Percentiles rank a stretch among this genome's conserved stretches.
phyloP scores from a whole-genome alignment of 768 basidiomycete species.

The Termitomyces sp. region DNA sequence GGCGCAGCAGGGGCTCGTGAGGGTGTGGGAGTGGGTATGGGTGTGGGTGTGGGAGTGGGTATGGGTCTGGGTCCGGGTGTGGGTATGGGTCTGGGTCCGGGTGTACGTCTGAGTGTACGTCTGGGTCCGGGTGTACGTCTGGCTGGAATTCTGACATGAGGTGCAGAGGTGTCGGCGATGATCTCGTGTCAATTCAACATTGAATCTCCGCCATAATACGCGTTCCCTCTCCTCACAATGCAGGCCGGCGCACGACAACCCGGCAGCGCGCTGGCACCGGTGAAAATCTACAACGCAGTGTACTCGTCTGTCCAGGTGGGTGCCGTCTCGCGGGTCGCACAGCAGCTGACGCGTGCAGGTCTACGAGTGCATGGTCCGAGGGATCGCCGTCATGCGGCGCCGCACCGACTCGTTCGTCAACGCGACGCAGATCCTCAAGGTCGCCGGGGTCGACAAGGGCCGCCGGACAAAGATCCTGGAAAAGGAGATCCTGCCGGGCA shows the following conservation, averaged over 20 bases:
- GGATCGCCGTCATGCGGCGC: constrained; percentile 97
- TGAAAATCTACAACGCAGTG: constrained; percentile 91
- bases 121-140: no score
- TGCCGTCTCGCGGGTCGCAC: constrained; percentile 7
- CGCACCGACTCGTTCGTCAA: constrained; percentile 94
- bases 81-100: no score
- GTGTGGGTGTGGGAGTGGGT: no score
- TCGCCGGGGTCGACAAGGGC: constrained; percentile 97
- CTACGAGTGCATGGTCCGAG: constrained; percentile 97
- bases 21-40: no score
- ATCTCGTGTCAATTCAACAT: no score
- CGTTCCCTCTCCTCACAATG: constrained; percentile 38
- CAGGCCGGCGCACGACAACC: constrained; percentile 39
- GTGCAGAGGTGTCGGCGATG: no score
- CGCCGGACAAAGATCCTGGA: constrained; percentile 93
- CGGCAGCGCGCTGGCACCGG: constrained; percentile 44
- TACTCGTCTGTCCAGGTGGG: constrained; percentile 82
- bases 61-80: no score
- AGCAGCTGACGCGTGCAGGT: constrained; percentile 57
- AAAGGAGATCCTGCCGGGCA: constrained; percentile 93
- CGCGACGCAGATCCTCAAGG: constrained; percentile 98
- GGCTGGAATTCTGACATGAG: constrained; percentile 32
- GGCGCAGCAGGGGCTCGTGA: constrained; percentile 35
- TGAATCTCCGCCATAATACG: constrained; percentile 29
- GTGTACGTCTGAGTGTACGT: no score